Base-by-base conservation (phyloP, 257 asterid species). In the Lantana camara region DNA sequence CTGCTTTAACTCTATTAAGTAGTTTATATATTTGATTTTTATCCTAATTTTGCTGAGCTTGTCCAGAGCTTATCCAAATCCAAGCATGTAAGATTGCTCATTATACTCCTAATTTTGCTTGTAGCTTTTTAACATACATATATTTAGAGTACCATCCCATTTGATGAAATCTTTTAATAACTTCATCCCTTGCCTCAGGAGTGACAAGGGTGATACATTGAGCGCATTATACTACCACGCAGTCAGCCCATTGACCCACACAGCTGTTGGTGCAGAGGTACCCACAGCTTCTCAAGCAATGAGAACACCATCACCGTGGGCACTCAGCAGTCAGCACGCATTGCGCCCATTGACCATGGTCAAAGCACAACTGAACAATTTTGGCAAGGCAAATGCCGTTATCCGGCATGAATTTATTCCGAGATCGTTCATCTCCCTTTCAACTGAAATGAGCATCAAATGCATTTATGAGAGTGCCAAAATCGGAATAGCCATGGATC, bases 381-480 rank as follows among this genome's bases (percentile, higher is more conserved):
- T 29, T 10, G 87, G 90, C 27, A 81, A 73, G 80, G 83, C 78
- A n/a, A 78, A 71, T 60, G 85, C 87, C 55, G 71, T 83, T 52
- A 62, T 83, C 67, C 87, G 81, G 66, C 87, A 83, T 14, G 85
- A 80, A 60, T 83, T 85, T 87, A 83, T 83, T 41, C 90, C 85
- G 0, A 83, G 78, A 55, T 83, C 90, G 0, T 79, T 78, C 46
- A 57, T 81, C 65, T 80, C 85, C 10, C 15, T 83, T 44, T 78
- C 90, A 5, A 60, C 77, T 15, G 87, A 83, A 54, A 77, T 83
- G 32, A 85, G 76, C 71, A 74, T 83, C 40, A 81, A 78, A 72
- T 66, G 87, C 14, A 68, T 78, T 5, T 83, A 83, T 69, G 78
- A 80, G 77, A 77, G 77, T 29, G 77, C 87, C 32, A 83, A 83